Conservation (phyloP, 768 basidiomycete genomes). For the Tulasnella sp. region DNA sequence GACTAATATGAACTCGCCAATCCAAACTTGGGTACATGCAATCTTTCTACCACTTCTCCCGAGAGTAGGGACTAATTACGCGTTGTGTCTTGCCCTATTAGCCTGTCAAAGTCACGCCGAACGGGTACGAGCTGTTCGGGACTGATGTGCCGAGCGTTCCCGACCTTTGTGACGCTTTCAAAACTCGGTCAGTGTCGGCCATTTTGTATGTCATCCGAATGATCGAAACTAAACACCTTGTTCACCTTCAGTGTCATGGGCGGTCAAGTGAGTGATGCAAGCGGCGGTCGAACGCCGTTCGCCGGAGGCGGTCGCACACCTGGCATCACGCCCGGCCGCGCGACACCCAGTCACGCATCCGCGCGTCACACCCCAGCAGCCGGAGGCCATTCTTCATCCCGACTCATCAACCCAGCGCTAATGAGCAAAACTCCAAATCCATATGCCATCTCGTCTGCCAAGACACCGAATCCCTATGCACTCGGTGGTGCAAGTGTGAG, state of each 20-base stretch:
- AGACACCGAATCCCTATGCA: conserved; percentile 74
- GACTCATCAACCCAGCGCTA: background rate
- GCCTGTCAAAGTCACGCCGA: conserved; percentile 79
- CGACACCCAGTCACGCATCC: conserved; percentile 72
- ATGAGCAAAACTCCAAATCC: conserved; percentile 15
- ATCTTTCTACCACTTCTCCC: background rate
- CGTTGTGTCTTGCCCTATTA: conserved; percentile 23
- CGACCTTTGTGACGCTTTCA: conserved; percentile 95
- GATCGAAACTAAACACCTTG: no score
- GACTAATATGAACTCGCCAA: conserved; percentile 78
- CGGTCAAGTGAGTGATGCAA: conserved; percentile 23
- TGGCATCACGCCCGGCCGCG: conserved; percentile 37
- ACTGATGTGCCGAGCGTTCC: conserved; percentile 84
- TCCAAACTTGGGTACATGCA: conserved; percentile 78
- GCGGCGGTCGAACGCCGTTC: conserved; percentile 72
- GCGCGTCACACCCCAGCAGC: conserved; percentile 42
- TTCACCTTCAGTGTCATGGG: background rate
- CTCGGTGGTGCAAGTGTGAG: background rate
- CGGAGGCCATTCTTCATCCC: background rate
- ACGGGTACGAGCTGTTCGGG: conserved; percentile 83
- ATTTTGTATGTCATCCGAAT: no score
- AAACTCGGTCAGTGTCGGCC: conserved; percentile 59
- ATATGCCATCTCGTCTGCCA: conserved; percentile 30
- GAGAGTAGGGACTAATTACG: no score
- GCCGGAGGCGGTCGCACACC: conserved; percentile 50